Base-by-base conservation (phyloP, 768 basidiomycete genomes). In the Suillus bovinus region DNA sequence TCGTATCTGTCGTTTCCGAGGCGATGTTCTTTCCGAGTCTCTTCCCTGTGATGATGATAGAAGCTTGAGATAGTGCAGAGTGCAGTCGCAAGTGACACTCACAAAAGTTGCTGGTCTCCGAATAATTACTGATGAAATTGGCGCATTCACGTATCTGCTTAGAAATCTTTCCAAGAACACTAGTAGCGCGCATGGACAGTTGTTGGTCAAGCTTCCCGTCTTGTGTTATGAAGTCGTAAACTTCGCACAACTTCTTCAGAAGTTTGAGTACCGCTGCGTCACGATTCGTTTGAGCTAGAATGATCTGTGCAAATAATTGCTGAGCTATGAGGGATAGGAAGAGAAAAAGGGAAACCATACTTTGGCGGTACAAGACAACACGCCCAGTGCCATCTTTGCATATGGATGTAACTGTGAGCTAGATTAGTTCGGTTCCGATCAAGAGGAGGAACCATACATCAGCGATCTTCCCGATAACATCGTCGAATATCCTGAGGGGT, bases 31-130 rank as follows among this genome's bases (percentile, higher is more conserved):
- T 59, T 34, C 58, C 58, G 27, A 59, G 29, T 16, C 58, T 16
- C 13, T 9, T 22, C 58, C 58, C 58, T 59, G n/a, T 11, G 24
- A 42, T 33, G 2, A 58, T 8, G n/a, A 17, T 6, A 44, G 27
- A 29, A 24, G 3, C 31, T 44, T 44, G 0, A 44, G 42, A 10
- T 10, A 10, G 42, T n/a, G 42, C 10, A 44, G 9, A 44, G 9
- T 0, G n/a, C 42, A 10, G 11, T 10, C 4, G 10, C n/a, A 2
- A 17, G 44, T 31, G 3, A 31, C n/a, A 63, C 63, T 33, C 36
- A 64, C 63, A 54, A 38, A 64, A 63, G 10, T 29, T 54, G 41
- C 56, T 64, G n/a, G 8, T 58, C 6, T 55, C 61, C 4, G 61
- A 41, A 47, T 64, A 62, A 5, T 55, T 33, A 17, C 7, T 24